These are phyloP conservation scores for Pseudogymnoascus pannorum DNA, from an alignment of 2,329 filamentous ascomycete species.

Conservation along the genomic window DNA sequence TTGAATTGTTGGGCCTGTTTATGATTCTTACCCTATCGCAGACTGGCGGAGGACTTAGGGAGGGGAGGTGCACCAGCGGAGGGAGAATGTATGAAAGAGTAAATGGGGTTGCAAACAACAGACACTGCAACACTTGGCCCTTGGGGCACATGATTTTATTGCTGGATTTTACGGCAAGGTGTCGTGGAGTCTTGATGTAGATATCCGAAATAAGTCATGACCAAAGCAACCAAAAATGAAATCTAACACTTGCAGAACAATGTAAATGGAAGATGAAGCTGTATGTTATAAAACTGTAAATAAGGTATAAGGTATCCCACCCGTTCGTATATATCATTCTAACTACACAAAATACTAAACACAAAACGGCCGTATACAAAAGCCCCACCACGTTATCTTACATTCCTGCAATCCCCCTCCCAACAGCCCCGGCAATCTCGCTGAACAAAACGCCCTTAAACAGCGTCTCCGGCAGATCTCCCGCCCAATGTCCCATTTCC, in stretches of 20 bases:
- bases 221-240: neutral
- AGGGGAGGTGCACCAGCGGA: neutral
- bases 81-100: neutral
- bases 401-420: slow-evolving; percentile 10
- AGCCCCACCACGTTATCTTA: neutral
- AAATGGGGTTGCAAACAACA: no score
- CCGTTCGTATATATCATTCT: neutral
- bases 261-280: no score
- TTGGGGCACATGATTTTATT: neutral
- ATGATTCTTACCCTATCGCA: neutral
- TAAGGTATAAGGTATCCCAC: neutral
- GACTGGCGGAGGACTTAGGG: neutral
- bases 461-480: slow-evolving; percentile 25
- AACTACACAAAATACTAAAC: neutral
- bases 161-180: neutral
- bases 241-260: no score
- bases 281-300: neutral
- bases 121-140: neutral
- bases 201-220: neutral
- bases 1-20: neutral
- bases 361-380: neutral
- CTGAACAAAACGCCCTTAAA: slow-evolving; percentile 29
- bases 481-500: slow-evolving; percentile 28
- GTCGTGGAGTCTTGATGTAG: neutral
- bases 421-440: slow-evolving; percentile 26